Conservation (phyloP, 2,329 filamentous ascomycete species). For the Diaporthe ampelina region DNA sequence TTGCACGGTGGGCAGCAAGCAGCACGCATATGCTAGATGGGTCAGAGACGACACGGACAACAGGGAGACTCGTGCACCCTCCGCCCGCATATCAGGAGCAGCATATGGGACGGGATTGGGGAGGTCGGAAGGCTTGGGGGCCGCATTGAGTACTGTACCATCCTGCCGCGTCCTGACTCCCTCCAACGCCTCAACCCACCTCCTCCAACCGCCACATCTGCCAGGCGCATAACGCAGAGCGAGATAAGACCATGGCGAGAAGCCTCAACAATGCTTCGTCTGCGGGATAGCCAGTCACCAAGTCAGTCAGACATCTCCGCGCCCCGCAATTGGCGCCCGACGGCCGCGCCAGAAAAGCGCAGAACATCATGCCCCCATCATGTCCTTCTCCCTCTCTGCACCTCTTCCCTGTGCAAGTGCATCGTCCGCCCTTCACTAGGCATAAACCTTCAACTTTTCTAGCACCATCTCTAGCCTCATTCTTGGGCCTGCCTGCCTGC, state of each 20-base stretch:
- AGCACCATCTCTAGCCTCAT: conserved; percentile 2
- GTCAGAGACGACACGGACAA: not conserved
- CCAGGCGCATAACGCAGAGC: conserved; percentile 3
- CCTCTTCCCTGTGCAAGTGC: not conserved
- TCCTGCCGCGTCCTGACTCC: not conserved
- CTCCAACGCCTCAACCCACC: not conserved
- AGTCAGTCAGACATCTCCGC: not conserved
- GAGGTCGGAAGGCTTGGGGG: not conserved
- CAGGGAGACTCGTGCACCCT: conserved; percentile 1
- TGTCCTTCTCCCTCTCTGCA: not conserved
- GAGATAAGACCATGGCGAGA: conserved; percentile 10
- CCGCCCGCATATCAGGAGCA: not conserved
- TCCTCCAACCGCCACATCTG: not conserved
- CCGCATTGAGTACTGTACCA: not conserved
- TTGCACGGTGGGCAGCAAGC: not conserved
- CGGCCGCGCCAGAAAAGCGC: not conserved
- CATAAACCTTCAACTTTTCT: not conserved
- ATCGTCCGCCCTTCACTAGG: not conserved
- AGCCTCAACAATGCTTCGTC: conserved; percentile 9
- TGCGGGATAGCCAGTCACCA: not conserved
- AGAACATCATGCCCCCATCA: not conserved
- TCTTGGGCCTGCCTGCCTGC: not conserved
- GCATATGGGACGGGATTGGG: conserved; percentile 4
- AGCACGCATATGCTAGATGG: not conserved
- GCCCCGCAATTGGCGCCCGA: conserved; percentile 27